These are phyloP conservation scores for Talaromyces nanjingensis DNA, from an alignment of 495 filamentous ascomycete species.

Conservation along the genomic window DNA sequence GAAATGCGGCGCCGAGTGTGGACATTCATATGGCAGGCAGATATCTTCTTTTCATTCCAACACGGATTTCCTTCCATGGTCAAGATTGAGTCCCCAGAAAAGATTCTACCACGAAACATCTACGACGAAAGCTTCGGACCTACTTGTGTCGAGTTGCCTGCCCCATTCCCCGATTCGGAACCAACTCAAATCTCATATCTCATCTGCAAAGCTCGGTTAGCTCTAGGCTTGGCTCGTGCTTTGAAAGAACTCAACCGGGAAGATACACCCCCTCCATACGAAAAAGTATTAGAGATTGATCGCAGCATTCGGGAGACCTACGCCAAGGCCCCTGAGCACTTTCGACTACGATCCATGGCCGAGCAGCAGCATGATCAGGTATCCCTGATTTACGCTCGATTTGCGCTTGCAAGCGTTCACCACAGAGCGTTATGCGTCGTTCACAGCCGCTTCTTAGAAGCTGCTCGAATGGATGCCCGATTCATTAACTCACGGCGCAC, in stretches of 20 bases:
- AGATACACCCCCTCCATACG: constrained; percentile 8
- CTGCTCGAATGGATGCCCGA: constrained; percentile 16
- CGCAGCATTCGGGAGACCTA: constrained; percentile 23
- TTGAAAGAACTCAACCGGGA: background rate
- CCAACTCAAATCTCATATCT: constrained; percentile 42
- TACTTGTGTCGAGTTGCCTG: constrained; percentile 25
- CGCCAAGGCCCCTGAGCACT: constrained; percentile 9
- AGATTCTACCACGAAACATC: constrained; percentile 35
- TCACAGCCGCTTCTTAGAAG: constrained; percentile 30
- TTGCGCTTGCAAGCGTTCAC: constrained; percentile 16
- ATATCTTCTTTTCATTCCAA: constrained; percentile 35
- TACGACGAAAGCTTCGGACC: constrained; percentile 35
- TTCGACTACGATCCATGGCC: constrained; percentile 52
- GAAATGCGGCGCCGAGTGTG: constrained; percentile 33
- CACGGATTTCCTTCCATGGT: constrained; percentile 47
- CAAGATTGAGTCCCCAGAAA: constrained; percentile 38
- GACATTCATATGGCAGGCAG: constrained; percentile 21
- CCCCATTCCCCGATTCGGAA: constrained; percentile 32
- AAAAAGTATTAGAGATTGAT: constrained; percentile 15
- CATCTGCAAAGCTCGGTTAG: constrained; percentile 33
- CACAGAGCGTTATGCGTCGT: constrained; percentile 33
- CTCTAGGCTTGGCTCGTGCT: background rate
- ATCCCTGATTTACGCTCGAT: constrained; percentile 13
- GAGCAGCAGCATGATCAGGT: constrained; percentile 31
- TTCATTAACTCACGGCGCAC: constrained; percentile 28